These are phyloP conservation scores for Adansonia grandidieri DNA, from an alignment of 441 rosid species.

Conservation along the genomic window DNA sequence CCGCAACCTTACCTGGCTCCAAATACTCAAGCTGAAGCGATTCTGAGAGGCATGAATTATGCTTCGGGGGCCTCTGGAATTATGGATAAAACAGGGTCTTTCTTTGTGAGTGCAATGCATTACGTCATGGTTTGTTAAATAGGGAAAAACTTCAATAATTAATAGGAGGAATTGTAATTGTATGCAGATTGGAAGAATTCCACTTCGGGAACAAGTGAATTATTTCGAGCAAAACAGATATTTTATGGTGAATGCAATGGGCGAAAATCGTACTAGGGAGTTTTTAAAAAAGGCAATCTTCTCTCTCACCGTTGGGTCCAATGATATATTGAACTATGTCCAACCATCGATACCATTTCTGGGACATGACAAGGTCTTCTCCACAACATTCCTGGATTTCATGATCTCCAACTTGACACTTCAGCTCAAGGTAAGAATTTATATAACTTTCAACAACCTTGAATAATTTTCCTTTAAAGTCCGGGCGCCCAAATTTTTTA, in stretches of 20 bases:
- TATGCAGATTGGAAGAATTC: constrained; percentile 55
- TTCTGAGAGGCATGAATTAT: constrained; percentile 53
- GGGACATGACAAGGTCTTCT: constrained; percentile 39
- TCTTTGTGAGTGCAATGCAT: constrained; percentile 43
- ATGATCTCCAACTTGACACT: constrained; percentile 52
- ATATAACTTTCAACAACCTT: neutral
- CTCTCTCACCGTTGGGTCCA: constrained; percentile 56
- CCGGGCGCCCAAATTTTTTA: neutral
- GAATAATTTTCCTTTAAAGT: neutral
- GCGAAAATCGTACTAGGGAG: constrained; percentile 48
- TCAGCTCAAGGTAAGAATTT: constrained; percentile 51
- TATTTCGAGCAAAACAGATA: constrained; percentile 49
- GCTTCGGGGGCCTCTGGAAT: constrained; percentile 70
- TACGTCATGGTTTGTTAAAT: neutral
- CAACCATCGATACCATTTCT: constrained; percentile 57
- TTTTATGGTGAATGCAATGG: constrained; percentile 43
- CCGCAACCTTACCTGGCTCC: constrained; percentile 62
- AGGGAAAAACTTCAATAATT: neutral
- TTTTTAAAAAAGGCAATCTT: constrained; percentile 51
- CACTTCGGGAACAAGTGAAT: constrained; percentile 49
- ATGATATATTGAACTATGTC: constrained; percentile 52
- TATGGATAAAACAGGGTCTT: constrained; percentile 53
- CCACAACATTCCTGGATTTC: constrained; percentile 44
- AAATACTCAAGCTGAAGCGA: constrained; percentile 38
- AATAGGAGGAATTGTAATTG: neutral